Conservation (phyloP, 306 rosid genomes). For the Vigna reflexopilosa region DNA sequence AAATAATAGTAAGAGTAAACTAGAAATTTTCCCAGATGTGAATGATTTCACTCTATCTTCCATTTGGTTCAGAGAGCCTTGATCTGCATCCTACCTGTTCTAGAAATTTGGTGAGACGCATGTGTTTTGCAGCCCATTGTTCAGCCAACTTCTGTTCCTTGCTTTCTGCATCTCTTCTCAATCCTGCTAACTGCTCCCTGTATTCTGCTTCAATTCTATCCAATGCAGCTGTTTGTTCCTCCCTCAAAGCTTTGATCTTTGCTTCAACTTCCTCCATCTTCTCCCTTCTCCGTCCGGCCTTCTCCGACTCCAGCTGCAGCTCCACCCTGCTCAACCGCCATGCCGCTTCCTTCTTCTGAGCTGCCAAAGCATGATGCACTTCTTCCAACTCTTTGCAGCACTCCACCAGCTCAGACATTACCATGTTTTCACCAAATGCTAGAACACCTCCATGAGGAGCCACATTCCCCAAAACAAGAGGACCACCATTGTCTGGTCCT, state of each 20-base stretch:
- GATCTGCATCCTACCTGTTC: constrained; percentile 82
- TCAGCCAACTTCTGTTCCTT: constrained; percentile 96
- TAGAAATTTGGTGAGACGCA: constrained; percentile 73
- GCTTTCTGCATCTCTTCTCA: constrained; percentile 86
- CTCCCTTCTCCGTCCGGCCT: constrained; percentile 74
- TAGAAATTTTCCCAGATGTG: background rate
- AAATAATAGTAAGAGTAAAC: constrained; percentile 14
- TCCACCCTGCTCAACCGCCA: constrained; percentile 95
- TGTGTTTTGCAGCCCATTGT: constrained; percentile 90
- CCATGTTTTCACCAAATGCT: constrained; percentile 60
- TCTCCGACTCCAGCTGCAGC: constrained; percentile 91
- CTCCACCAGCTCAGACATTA: constrained; percentile 73
- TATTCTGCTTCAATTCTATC: constrained; percentile 90
- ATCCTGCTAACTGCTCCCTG: constrained; percentile 77
- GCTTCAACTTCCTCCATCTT: constrained; percentile 86
- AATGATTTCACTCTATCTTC: constrained; percentile 50
- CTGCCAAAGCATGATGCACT: constrained; percentile 81
- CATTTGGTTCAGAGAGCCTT: constrained; percentile 68
- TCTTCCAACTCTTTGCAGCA: constrained; percentile 94
- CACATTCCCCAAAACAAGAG: constrained; percentile 62
- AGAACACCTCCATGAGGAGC: constrained; percentile 63
- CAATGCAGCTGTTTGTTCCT: constrained; percentile 72
- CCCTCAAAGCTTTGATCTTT: constrained; percentile 84
- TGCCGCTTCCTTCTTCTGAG: constrained; percentile 82
- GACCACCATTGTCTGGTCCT: constrained; percentile 60